Evolutionary conservation across 768 basidiomycete genomes (phyloP), one percentile per base, ranked within the genome.

Genomic region (Multifurca ochricompacta): DNA sequence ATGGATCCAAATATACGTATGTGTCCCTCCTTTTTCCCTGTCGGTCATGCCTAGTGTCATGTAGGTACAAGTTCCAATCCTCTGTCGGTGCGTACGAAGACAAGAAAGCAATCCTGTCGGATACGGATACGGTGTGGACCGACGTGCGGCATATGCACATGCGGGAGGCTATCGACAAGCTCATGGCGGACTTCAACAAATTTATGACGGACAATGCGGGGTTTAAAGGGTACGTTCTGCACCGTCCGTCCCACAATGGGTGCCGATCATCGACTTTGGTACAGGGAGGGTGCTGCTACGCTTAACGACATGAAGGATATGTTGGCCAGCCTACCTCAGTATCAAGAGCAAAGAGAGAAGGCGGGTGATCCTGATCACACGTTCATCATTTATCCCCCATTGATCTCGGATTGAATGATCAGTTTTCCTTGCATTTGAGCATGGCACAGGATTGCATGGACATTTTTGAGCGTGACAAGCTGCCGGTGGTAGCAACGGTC

Each of bases 221-320:
- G 1, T 96, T 96, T 70, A 86, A 88, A 63, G 90, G 91, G 87
- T 91, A 63, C 50, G 79, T 21, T 31, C 6, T 10, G 18, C 37
- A 16, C 44, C n/a, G 51, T 42, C 34, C 43, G 31, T 8, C 11
- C 23, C 35, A 9, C 39, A 27, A 11, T 8, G 4, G 19, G 31
- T 25, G 3, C 21, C 16, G 23, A 16, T 18, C 18, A 31, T 34
- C 23, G 54, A 55, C 45, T 10, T 51, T 56, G 42, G 46, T 53
- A 23, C 53, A 85, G 87, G 25, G 82, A 90, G 62, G 83, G 86
- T 40, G 89, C 87, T 8, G 87, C 89, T 43, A 93, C 81, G 63
- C 68, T 99, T 43, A 95, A 93, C 64, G 95, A 97, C 70, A 94
- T 99, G 90, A 97, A 96, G 69, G 96, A 99, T 65, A 96, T 98